Conservation (phyloP, 176 grass and related monocot genomes). For the Eleusine indica region DNA sequence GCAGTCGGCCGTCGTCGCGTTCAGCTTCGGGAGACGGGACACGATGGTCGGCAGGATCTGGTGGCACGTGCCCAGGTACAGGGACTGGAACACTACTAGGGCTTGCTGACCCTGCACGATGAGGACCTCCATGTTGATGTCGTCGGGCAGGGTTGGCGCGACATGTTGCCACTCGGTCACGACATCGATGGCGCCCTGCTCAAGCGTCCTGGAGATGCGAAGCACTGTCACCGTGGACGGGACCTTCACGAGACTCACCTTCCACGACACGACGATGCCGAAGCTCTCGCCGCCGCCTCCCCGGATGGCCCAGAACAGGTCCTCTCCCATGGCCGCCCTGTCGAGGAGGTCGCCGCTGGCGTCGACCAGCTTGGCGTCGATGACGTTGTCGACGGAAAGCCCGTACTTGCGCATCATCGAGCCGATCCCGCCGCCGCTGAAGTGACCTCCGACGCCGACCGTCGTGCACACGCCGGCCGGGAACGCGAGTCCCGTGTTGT, state of each 20-base stretch:
- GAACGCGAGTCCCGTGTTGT: conserved; percentile 28
- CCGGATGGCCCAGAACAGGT: conserved; percentile 59
- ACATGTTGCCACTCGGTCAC: conserved; percentile 55
- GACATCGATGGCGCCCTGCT: conserved; percentile 38
- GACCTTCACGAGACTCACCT: conserved; percentile 44
- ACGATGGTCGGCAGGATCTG: neutral
- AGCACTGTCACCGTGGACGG: conserved; percentile 39
- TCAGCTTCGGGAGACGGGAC: conserved; percentile 41
- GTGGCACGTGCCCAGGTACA: conserved; percentile 46
- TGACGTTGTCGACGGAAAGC: conserved; percentile 56
- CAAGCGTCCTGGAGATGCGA: conserved; percentile 7
- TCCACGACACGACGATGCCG: conserved; percentile 57
- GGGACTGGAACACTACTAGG: conserved; percentile 24
- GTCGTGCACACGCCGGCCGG: conserved; percentile 63
- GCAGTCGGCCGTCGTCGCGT: conserved; percentile 39
- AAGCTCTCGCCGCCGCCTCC: conserved; percentile 60
- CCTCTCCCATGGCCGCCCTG: conserved; percentile 54
- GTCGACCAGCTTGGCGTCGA: conserved; percentile 61
- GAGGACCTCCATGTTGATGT: conserved; percentile 37
- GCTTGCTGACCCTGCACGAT: conserved; percentile 1
- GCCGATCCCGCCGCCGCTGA: conserved; percentile 69
- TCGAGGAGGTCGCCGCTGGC: conserved; percentile 47
- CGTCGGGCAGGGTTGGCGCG: conserved; percentile 20
- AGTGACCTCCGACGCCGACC: conserved; percentile 58
- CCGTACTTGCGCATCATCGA: conserved; percentile 55